phyloP scores from a whole-genome alignment of 306 rosid species.

The Vicia sativa region DNA sequence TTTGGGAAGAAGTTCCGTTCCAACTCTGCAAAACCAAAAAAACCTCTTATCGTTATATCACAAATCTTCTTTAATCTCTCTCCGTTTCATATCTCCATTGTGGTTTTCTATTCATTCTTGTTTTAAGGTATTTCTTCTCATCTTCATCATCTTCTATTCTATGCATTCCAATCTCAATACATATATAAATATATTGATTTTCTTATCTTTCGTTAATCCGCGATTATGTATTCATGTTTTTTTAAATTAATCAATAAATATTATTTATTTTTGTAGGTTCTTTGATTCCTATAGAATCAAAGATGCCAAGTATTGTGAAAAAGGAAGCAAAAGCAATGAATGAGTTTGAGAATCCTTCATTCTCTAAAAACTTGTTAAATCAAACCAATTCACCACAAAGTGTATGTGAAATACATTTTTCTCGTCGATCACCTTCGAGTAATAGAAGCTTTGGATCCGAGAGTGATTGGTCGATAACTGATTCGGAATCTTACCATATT shows the following conservation, averaged over 20 bases:
- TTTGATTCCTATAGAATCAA: constrained; percentile 40
- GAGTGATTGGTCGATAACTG: constrained; percentile 66
- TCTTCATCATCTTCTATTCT: neutral
- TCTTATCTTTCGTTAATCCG: neutral
- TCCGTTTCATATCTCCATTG: constrained; percentile 22
- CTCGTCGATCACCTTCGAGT: constrained; percentile 70
- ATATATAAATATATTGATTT: neutral
- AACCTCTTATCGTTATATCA: neutral
- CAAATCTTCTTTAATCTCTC: neutral
- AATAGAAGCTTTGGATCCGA: constrained; percentile 59
- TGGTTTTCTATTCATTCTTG: constrained; percentile 30
- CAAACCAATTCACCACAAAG: constrained; percentile 36
- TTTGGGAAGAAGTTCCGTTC: constrained; percentile 46
- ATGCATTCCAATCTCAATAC: neutral
- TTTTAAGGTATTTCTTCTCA: constrained; percentile 51
- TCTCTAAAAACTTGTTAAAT: constrained; percentile 45
- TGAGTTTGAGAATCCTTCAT: constrained; percentile 40
- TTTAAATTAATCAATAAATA: neutral
- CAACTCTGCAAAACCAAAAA: constrained; percentile 42
- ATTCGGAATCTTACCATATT: constrained; percentile 57
- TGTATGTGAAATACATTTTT: constrained; percentile 62
- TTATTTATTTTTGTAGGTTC: constrained; percentile 43
- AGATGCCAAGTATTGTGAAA: constrained; percentile 71
- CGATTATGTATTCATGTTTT: constrained; percentile 16
- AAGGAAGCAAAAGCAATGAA: constrained; percentile 44